A percentile compares a stretch with the other conserved stretches of the same genome.
Conservation (phyloP, 2,329 filamentous ascomycete species). For the Apiospora rasikravindrae region DNA sequence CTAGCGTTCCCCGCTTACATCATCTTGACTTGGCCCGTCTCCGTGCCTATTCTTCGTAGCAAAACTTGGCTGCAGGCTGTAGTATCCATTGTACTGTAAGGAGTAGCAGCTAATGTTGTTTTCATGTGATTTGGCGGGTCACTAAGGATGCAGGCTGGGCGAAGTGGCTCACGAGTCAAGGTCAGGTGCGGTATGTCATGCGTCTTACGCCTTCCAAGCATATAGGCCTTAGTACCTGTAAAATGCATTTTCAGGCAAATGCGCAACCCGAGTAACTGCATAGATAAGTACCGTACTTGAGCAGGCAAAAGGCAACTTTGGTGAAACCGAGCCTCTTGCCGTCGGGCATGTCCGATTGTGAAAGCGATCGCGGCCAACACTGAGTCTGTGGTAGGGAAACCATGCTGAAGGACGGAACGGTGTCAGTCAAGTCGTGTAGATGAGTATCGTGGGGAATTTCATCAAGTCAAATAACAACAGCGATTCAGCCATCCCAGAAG, state of each 20-base stretch:
- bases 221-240: neutral
- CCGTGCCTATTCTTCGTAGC: neutral
- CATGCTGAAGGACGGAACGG: neutral
- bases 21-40: neutral
- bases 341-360: neutral
- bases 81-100: neutral
- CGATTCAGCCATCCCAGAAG: neutral
- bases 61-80: neutral
- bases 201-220: neutral
- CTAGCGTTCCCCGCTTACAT: slow-evolving; percentile 16
- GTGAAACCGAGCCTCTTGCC: neutral
- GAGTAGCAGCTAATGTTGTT: neutral
- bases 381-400: neutral
- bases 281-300: too few species aligned
- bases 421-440: neutral
- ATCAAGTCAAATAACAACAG: neutral
- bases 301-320: neutral
- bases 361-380: neutral
- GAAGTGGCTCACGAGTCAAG: neutral
- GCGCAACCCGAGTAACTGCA: neutral
- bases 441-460: neutral
- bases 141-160: neutral
- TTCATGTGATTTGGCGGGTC: slow-evolving; percentile 2
- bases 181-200: slow-evolving; percentile 1
- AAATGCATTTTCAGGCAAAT: neutral